Evolutionary conservation across 1,139 yeast species (phyloP).

Genomic region (Zygoascus sp.): DNA sequence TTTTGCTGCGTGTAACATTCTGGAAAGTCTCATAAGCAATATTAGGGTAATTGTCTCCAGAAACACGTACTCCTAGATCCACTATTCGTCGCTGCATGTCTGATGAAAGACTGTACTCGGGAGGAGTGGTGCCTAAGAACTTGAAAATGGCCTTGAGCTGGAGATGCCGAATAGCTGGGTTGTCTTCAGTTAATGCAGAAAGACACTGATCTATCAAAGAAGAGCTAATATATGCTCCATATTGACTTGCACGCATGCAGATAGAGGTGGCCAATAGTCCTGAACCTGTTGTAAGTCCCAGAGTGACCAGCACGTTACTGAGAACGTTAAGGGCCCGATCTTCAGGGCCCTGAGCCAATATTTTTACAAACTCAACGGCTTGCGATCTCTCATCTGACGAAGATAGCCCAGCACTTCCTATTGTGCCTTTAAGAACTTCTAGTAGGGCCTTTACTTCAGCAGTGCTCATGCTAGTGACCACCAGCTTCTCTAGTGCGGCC

Average conservation of each 20-base stretch:
- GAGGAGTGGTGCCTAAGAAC: neutral
- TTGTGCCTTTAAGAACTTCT: neutral
- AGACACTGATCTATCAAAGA: constrained; percentile 14
- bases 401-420: neutral
- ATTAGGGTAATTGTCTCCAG: constrained; percentile 19
- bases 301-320: constrained; percentile 10
- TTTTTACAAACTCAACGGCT: too few relatives aligned
- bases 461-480: neutral
- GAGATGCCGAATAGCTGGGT: constrained; percentile 16
- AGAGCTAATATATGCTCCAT: constrained; percentile 11
- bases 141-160: constrained; percentile 20
- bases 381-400: too few relatives aligned
- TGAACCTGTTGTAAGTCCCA: constrained; percentile 15
- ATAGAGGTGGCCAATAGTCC: constrained; percentile 24
- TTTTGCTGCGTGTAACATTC: neutral
- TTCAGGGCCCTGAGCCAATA: neutral
- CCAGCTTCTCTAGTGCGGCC: neutral
- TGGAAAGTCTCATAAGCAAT: constrained; percentile 23
- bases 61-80: constrained; percentile 17
- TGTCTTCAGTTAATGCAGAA: constrained; percentile 17
- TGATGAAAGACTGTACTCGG: constrained; percentile 1
- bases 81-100: constrained; percentile 18
- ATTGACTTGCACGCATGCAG: constrained; percentile 16
- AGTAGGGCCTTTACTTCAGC: neutral
- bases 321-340: neutral